Conservation (phyloP, 2,329 filamentous ascomycete genomes). For the Fusarium albosuccineum region DNA sequence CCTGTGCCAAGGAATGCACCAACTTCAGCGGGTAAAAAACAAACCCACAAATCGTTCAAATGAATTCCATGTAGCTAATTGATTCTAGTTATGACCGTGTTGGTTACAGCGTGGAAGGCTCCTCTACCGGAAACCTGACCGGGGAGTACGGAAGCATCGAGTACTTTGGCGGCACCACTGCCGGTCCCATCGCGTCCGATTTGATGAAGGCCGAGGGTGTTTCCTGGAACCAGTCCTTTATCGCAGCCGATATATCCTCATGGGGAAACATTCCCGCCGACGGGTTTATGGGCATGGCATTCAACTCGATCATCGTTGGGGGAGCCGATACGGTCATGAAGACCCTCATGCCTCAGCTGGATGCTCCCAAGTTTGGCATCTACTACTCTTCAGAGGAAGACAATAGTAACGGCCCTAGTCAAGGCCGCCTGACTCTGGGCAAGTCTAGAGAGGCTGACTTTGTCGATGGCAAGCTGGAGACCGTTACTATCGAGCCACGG, state of each 20-base stretch:
- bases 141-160: conserved; percentile 43
- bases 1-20: conserved; percentile 45
- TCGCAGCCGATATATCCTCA: conserved; percentile 47
- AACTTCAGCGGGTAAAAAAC: conserved; percentile 34
- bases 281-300: conserved; percentile 54
- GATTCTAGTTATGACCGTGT: conserved; percentile 40
- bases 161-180: conserved; percentile 49
- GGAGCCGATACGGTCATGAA: conserved; percentile 50
- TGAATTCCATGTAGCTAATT: background rate
- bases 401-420: background rate
- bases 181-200: conserved; percentile 46
- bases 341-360: conserved; percentile 49
- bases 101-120: conserved; percentile 46
- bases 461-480: conserved; percentile 42
- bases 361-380: conserved; percentile 50
- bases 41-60: background rate
- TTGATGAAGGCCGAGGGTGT: conserved; percentile 37
- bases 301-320: conserved; percentile 49
- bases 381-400: conserved; percentile 44
- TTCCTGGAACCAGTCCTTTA: conserved; percentile 50
- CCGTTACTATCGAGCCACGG: conserved; percentile 36
- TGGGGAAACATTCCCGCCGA: conserved; percentile 50
- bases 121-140: conserved; percentile 43
- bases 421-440: conserved; percentile 48
- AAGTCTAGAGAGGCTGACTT: conserved; percentile 49